Conservation (phyloP, 2,329 filamentous ascomycete genomes). For the Pseudogymnoascus sp. region DNA sequence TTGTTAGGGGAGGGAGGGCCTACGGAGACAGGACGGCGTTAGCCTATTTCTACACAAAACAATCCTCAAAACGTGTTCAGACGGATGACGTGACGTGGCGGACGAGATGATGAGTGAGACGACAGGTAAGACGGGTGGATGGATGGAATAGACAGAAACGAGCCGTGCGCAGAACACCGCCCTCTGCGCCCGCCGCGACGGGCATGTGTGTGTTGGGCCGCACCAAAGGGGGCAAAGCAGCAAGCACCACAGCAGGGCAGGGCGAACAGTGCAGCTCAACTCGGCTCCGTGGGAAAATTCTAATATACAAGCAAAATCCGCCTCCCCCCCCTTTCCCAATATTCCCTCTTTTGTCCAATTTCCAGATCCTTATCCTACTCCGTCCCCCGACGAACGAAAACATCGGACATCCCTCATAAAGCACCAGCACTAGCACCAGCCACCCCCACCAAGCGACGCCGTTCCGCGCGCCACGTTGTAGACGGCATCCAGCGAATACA, state of each 20-base stretch:
- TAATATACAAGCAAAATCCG: neutral
- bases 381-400: neutral
- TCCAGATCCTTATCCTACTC: neutral
- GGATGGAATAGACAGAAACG: neutral
- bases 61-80: neutral
- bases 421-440: neutral
- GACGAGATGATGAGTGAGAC: neutral
- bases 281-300: neutral
- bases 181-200: neutral
- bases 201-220: neutral
- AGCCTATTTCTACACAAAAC: neutral
- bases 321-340: neutral
- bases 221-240: neutral
- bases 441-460: neutral
- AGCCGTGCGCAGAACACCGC: neutral
- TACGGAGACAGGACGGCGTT: neutral
- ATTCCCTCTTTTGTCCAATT: neutral
- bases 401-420: neutral
- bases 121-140: neutral
- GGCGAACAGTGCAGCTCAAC: neutral
- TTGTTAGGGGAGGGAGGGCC: neutral
- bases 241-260: neutral
- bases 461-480: neutral
- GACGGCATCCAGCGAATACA: neutral
- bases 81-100: neutral